These are phyloP conservation scores for Prillingera fragicola DNA, from an alignment of 1,284 basidiomycete species.

Conservation along the genomic window DNA sequence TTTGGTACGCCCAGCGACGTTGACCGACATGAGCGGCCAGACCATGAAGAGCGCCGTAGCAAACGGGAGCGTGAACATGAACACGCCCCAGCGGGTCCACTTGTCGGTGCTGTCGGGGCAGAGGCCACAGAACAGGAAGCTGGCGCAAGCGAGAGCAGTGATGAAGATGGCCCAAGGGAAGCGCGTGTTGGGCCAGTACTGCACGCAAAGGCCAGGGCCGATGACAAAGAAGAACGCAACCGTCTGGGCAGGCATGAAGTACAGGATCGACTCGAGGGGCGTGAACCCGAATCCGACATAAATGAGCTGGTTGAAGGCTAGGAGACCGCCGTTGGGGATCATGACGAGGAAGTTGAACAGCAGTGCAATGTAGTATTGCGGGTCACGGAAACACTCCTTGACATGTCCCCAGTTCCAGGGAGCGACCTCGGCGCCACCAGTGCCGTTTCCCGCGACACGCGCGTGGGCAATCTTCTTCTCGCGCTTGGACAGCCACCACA, in stretches of 20 bases:
- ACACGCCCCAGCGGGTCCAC: conserved; percentile 25
- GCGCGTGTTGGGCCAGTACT: conserved; percentile 11
- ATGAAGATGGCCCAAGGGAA: conserved; percentile 25
- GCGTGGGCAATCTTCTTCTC: conserved; percentile 11
- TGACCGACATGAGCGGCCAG: conserved; percentile 28
- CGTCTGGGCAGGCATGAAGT: conserved; percentile 6
- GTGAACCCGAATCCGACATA: conserved; percentile 17
- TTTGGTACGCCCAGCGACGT: conserved; percentile 31
- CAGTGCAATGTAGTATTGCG: conserved; percentile 10
- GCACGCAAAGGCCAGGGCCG: conserved; percentile 11
- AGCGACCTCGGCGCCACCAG: not conserved
- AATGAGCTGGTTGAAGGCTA: conserved; percentile 12
- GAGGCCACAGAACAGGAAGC: conserved; percentile 25
- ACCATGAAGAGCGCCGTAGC: conserved; percentile 17
- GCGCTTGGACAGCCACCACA: conserved; percentile 20
- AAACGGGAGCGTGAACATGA: conserved; percentile 16
- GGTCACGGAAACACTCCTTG: conserved; percentile 20
- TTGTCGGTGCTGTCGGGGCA: conserved; percentile 4
- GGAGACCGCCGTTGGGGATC: conserved; percentile 12
- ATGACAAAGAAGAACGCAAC: conserved; percentile 10
- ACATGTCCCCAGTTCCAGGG: conserved; percentile 7
- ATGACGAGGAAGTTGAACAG: conserved; percentile 1
- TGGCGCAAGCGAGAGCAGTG: conserved; percentile 11
- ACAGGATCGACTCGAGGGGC: conserved; percentile 9
- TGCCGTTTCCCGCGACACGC: conserved; percentile 5